Evolutionary conservation across 495 filamentous ascomycete genomes (phyloP).

Genomic region (Umbilicaria muhlenbergii): DNA sequence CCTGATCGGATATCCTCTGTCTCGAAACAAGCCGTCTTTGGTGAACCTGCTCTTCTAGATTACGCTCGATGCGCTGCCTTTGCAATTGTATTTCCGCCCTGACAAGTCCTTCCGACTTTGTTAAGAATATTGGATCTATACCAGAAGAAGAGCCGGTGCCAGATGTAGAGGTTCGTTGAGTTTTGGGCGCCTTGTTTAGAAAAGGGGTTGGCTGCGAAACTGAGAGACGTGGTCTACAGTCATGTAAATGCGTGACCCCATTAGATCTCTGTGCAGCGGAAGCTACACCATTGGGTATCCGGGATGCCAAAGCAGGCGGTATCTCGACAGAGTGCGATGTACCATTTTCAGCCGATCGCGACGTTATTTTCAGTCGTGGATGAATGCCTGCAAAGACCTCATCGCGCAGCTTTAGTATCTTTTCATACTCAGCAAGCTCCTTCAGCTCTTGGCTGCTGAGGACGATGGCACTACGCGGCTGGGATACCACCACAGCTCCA

Average conservation of each 20-base stretch:
- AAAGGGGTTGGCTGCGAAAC: constrained; percentile 5
- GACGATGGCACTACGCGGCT: constrained; percentile 6
- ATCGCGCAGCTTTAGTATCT: constrained; percentile 61
- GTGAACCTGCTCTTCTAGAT: constrained; percentile 58
- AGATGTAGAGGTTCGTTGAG: constrained; percentile 18
- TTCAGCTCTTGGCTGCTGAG: constrained; percentile 9
- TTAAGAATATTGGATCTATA: constrained; percentile 66
- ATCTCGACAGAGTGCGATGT: constrained; percentile 1
- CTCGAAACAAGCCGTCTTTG: constrained; percentile 40
- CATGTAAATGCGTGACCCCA: constrained; percentile 14
- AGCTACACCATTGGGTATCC: constrained; percentile 13
- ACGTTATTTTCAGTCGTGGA: constrained; percentile 53
- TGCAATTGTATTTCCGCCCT: constrained; percentile 70
- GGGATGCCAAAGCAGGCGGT: constrained; percentile 8
- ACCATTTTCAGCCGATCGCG: constrained; percentile 38
- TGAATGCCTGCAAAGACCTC: constrained; percentile 58
- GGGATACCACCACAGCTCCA: background rate
- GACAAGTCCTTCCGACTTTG: constrained; percentile 70
- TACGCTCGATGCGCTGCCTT: constrained; percentile 63
- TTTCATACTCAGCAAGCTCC: constrained; percentile 44
- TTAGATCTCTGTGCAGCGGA: constrained; percentile 21
- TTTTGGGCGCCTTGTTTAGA: constrained; percentile 14
- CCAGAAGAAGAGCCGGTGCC: constrained; percentile 21
- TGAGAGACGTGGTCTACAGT: constrained; percentile 6
- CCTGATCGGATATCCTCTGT: constrained; percentile 36